phyloP scores from a whole-genome alignment of 805 yeast species.

The Yamadazyma endophytica region DNA sequence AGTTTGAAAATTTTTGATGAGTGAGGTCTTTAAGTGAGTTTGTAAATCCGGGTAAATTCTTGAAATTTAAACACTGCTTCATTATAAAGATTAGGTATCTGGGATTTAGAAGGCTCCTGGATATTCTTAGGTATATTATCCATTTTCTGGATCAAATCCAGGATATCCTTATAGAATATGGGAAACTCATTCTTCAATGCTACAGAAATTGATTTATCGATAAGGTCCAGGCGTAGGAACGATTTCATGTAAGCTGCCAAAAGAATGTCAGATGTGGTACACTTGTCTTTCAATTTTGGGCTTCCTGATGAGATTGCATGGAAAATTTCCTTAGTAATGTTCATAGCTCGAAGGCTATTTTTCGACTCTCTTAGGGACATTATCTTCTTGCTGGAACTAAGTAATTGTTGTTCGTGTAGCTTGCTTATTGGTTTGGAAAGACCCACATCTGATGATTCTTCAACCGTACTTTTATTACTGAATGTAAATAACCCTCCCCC shows the following conservation, averaged over 20 bases:
- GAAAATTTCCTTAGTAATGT: too few relatives aligned
- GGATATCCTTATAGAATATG: not conserved
- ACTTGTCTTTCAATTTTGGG: conserved; percentile 3
- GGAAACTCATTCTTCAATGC: too few relatives aligned
- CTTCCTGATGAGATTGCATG: too few relatives aligned
- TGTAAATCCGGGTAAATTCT: not conserved
- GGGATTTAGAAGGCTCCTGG: conserved; percentile 21
- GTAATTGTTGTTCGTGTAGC: conserved; percentile 33
- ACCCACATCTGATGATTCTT: too few relatives aligned
- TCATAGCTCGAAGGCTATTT: conserved; percentile 26
- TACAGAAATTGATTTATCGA: conserved; percentile 7
- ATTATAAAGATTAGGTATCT: conserved; percentile 33
- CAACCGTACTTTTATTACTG: conserved; percentile 6
- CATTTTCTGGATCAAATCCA: not conserved
- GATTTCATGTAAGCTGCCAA: conserved; percentile 7
- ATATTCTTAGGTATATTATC: conserved; percentile 6
- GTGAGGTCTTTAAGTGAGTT: not conserved
- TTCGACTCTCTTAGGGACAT: conserved; percentile 25
- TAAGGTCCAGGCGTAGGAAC: too few relatives aligned
- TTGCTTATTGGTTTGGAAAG: conserved; percentile 37
- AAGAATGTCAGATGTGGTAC: conserved; percentile 7
- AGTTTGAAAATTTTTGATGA: conserved; percentile 1
- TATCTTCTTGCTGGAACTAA: conserved; percentile 30
- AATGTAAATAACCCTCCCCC: conserved; percentile 28
- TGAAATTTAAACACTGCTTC: conserved; percentile 21